A percentile compares a stretch with the other conserved stretches of the same genome.
Conservation (phyloP, 2,329 filamentous ascomycete genomes). For the Claviceps sp. region DNA sequence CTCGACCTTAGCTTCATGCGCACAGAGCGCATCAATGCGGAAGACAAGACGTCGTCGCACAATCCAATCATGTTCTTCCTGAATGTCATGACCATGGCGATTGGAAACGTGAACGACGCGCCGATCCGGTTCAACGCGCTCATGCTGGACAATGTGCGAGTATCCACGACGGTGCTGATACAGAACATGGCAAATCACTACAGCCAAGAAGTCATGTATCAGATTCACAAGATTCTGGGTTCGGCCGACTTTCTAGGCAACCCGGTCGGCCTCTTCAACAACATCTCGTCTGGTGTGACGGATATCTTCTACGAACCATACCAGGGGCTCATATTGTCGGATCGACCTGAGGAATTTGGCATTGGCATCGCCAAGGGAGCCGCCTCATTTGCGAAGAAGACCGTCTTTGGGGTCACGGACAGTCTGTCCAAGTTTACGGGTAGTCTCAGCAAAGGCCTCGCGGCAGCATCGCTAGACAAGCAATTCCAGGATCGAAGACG, state of each 20-base stretch:
- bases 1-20: slow-evolving; percentile 93
- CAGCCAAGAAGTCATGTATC: slow-evolving; percentile 87
- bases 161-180: slow-evolving; percentile 72
- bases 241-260: slow-evolving; percentile 97
- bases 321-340: slow-evolving; percentile 91
- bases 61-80: slow-evolving; percentile 98
- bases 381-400: slow-evolving; percentile 96
- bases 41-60: slow-evolving; percentile 78
- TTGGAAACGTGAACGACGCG: slow-evolving; percentile 97
- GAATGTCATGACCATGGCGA: slow-evolving; percentile 97
- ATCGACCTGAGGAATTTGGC: slow-evolving; percentile 88
- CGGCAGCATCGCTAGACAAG: slow-evolving; percentile 91
- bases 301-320: slow-evolving; percentile 99
- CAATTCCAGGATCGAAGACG: slow-evolving; percentile 95
- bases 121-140: slow-evolving; percentile 87
- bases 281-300: slow-evolving; percentile 88
- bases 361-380: slow-evolving; percentile 93
- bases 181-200: slow-evolving; percentile 89
- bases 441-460: slow-evolving; percentile 89
- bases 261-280: slow-evolving; percentile 95
- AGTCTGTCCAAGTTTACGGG: slow-evolving; percentile 97
- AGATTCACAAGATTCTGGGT: slow-evolving; percentile 93
- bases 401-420: slow-evolving; percentile 92
- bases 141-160: slow-evolving; percentile 86
- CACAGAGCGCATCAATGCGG: slow-evolving; percentile 89